These are phyloP conservation scores for Rhytidhysteron rufulum DNA, from an alignment of 2,329 filamentous ascomycete species.

Conservation along the genomic window DNA sequence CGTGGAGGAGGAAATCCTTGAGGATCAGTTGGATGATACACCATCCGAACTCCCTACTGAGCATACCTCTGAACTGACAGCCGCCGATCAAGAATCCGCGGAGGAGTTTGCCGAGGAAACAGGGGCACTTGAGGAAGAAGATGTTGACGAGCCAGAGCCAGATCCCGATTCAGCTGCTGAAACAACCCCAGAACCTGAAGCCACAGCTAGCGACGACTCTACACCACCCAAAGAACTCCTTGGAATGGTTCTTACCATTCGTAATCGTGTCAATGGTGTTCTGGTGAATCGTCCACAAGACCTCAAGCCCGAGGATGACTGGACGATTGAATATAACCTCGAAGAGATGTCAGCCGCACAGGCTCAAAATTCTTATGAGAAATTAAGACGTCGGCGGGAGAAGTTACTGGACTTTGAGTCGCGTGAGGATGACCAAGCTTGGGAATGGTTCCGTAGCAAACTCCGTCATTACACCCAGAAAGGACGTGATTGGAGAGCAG, in stretches of 20 bases:
- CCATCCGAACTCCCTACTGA: constrained; percentile 6
- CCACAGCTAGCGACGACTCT: background rate
- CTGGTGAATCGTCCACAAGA: constrained; percentile 59
- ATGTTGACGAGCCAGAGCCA: background rate
- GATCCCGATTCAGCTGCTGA: background rate
- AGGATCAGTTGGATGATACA: constrained; percentile 20
- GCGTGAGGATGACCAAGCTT: constrained; percentile 40
- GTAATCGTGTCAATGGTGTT: constrained; percentile 66
- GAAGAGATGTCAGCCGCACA: constrained; percentile 45
- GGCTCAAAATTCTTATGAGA: constrained; percentile 11
- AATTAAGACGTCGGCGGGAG: constrained; percentile 54
- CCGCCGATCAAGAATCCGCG: background rate
- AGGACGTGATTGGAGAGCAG: constrained; percentile 58
- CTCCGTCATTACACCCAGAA: constrained; percentile 48
- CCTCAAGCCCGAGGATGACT: constrained; percentile 48
- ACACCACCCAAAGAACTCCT: constrained; percentile 28
- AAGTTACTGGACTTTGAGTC: constrained; percentile 38
- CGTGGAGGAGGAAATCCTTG: constrained; percentile 28
- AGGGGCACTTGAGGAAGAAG: constrained; percentile 1
- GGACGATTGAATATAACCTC: constrained; percentile 77
- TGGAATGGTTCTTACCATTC: constrained; percentile 68
- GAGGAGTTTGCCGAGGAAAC: background rate
- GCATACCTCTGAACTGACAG: constrained; percentile 2
- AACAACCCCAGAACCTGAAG: background rate
- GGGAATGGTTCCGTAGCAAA: constrained; percentile 42